Evolutionary conservation across 2,329 filamentous ascomycete species (phyloP), one percentile per base, ranked within the genome.

Genomic region (Coleophoma crateriformis): DNA sequence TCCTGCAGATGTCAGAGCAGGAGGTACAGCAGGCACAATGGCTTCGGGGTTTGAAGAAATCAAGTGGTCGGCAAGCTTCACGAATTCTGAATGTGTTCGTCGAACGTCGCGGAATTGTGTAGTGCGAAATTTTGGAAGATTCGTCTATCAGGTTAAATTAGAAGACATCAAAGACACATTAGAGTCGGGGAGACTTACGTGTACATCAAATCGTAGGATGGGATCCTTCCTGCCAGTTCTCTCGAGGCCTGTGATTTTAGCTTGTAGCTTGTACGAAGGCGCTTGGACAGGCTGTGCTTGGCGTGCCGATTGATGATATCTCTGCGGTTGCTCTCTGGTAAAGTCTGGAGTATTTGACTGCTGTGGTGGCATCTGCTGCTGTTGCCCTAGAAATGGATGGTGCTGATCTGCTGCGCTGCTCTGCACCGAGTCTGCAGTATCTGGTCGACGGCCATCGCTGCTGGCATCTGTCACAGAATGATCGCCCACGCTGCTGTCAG

Each of bases 51-150:
- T 97, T n/a, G 92, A 91, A 20, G 92, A 96, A 67, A 96, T 90
- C 50, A 99, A 76, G 68, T 99, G 94, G 51, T 96, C 88, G 49
- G 88, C 90, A n/a, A 99, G 84, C 70, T 97, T 99, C 56, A 89
- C 79, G 63, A 99, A 99, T 66, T 99, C 94, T 44, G 89, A 90
- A 70, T 99, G 94, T 54, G 95, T 86, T 53, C 94, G 88, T 60
- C 94, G 88, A 58, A 99, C 90, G 69, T 99, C 94, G 64, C 94
- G 90, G 72, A 96, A 99, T 68, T 99, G 94, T 5, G 94, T 99
- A 0, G 94, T 99, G 61, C 94, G 84, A 70, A 96, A 99, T 60
- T 92, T 92, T 47, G 92, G 91, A n/a, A 99, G 86, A 70, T 99
- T 99, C 57, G 94, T 99, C 94, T 99, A 49, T 22, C 27, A 8